These are phyloP conservation scores for Aspergillus brunneoviolaceus DNA, from an alignment of 2,329 filamentous ascomycete genomes.

Conservation along the genomic window DNA sequence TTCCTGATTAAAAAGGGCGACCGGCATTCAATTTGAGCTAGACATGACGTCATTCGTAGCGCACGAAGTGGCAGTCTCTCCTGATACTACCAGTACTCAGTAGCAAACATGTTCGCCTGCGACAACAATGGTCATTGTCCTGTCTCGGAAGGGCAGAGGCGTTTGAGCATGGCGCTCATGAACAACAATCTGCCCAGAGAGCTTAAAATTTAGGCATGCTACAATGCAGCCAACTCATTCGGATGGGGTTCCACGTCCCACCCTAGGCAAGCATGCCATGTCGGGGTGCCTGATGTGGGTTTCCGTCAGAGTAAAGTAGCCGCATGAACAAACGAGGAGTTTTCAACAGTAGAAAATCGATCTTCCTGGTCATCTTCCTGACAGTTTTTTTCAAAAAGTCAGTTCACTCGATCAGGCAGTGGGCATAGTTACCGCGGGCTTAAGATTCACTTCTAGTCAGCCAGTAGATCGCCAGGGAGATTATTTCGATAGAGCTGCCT, in stretches of 20 bases:
- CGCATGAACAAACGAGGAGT: background rate
- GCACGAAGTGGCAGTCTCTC: too few relatives aligned
- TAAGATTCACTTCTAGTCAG: background rate
- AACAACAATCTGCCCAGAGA: too few relatives aligned
- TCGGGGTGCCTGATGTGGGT: background rate
- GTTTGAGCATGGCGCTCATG: too few relatives aligned
- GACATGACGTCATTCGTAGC: slow-evolving; percentile 10
- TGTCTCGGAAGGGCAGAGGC: background rate
- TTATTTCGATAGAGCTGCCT: background rate
- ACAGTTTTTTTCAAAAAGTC: too few relatives aligned
- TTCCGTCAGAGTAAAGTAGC: background rate
- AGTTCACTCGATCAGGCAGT: background rate
- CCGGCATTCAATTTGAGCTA: background rate
- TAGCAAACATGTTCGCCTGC: background rate
- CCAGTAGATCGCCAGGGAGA: background rate
- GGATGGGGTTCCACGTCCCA: too few relatives aligned
- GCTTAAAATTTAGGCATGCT: too few relatives aligned
- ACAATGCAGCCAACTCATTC: too few relatives aligned
- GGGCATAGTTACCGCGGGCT: background rate
- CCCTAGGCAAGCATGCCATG: background rate
- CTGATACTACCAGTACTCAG: background rate
- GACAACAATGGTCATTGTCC: background rate
- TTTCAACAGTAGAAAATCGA: too few relatives aligned
- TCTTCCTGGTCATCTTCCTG: too few relatives aligned
- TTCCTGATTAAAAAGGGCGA: background rate